Base-by-base conservation (phyloP, 352 stramenopile species). In the Phytophthora boehmeriae region DNA sequence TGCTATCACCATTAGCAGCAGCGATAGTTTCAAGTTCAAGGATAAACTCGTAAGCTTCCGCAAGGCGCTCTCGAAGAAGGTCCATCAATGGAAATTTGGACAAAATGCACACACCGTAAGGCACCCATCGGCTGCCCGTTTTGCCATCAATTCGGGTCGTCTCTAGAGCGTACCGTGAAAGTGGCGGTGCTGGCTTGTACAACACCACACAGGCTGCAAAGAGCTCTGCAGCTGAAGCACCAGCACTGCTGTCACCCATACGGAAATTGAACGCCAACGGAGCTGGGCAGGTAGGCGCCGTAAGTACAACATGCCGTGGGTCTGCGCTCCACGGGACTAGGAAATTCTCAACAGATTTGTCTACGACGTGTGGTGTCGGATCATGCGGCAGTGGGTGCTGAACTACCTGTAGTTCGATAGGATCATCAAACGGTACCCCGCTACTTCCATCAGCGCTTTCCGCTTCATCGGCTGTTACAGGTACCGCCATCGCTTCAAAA, bases 81-180 rank as follows among this genome's bases (percentile, higher is more conserved):
- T 92, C 82, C 5, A 93, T 75, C 20, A 95, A 74, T 11, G 87
- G 81, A 49, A 91, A 93, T 54, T 90, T 92, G n/a, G 87, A 95
- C 44, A 90, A 48, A 28, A 93, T 73, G 34, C 84, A 93, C 9
- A 95, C 78, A 35, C 87, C 87, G 36, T 92, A 94, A 19, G 86
- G 86, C 0, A 92, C 76, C 86, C 86, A 94, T 25, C 83, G 67
- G 44, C 78, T 73, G 9, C 67, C 71, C 38, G 57, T 60, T 8
- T 70, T 47, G 14, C 69, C 64, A 54, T 90, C 75, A 14, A 94
- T 61, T 10, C 73, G 75, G 1, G 75, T 74, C 39, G 75, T 86
- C 34, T 90, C 80, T 9, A 94, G 76, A 28, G 76, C 79, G 9
- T 79, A 76, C 17, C 76, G 59, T 4, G 82, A 86, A 19, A 92